Evolutionary conservation across 192 early-diverging fungal species (phyloP), one percentile per base, ranked within the genome.

Genomic region (Coemansia sp.): DNA sequence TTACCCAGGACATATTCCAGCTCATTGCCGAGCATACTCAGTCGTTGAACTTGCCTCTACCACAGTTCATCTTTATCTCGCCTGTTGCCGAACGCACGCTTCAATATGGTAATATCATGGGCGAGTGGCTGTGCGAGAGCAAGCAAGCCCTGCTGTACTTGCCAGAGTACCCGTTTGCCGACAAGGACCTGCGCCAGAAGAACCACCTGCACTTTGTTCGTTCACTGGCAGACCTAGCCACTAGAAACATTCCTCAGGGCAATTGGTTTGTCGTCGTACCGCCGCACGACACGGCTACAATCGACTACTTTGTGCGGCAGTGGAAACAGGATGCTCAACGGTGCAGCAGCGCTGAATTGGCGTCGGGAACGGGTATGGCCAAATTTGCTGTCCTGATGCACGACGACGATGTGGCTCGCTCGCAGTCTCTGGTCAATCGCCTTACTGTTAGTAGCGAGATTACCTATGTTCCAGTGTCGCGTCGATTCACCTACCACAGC

Each of bases 91-190:
- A 94, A 51, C 87, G 85, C 36, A 88, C 91, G 1, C 75, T 95
- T 10, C 87, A 93, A 68, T 89, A 91, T 74, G 90, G 92, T 21
- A 93, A 90, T 71, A 94, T 95, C 62, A 85, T 88, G 71, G 91
- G 91, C 19, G 92, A 95, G 88, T 95, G 94, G 93, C 87, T 93
- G 85, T 87, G 86, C 50, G 72, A 82, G 14, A 68, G 78, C 39
- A 84, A 87, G 61, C 91, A 93, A 48, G 78, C 87, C 51, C 73
- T 86, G 66, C 74, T 93, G 0, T 92, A 92, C 57, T 59, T 89
- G 46, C 89, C 90, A 14, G 83, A 89, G 57, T 84, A 84, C 40
- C 81, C 81, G 33, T 84, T 84, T 68, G 65, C 61, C 2, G 81
- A 84, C 68, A 78, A 79, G 66, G 81, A 84, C 17, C 63, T 84